A percentile compares a stretch with the other conserved stretches of the same genome.
Evolutionary conservation across 2,329 filamentous ascomycete genomes (phyloP).

Genomic region (Pseudogymnoascus sp.): DNA sequence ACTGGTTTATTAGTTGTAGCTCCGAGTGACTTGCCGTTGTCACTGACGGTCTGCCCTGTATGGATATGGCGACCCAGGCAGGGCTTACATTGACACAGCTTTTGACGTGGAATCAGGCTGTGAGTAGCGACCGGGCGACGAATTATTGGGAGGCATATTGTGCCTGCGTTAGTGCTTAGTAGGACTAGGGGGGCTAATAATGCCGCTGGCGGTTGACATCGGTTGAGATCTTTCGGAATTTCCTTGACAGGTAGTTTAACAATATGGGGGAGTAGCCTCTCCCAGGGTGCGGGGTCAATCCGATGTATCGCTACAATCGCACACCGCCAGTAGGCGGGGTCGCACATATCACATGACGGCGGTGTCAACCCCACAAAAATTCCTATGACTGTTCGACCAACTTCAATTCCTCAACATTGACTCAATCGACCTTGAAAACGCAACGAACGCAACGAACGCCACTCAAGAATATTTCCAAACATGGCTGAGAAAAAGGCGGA

Average conservation of each 20-base stretch:
- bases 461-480: too few relatives aligned
- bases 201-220: not conserved
- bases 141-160: constrained; percentile 11
- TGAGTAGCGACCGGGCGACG: constrained; percentile 13
- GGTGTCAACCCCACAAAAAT: too few relatives aligned
- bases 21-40: not conserved
- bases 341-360: too few relatives aligned
- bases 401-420: too few relatives aligned
- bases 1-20: too few relatives aligned
- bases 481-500: too few relatives aligned
- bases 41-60: constrained; percentile 12
- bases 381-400: too few relatives aligned
- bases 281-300: too few relatives aligned
- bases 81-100: constrained; percentile 15
- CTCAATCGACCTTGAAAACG: too few relatives aligned
- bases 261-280: not conserved
- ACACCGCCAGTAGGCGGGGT: too few relatives aligned
- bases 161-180: constrained; percentile 6
- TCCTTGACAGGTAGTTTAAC: not conserved
- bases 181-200: not conserved
- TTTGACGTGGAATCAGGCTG: constrained; percentile 27
- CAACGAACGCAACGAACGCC: too few relatives aligned
- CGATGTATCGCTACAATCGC: too few relatives aligned
- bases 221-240: not conserved
- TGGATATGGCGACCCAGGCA: not conserved